Conservation (phyloP, 228 moss, liverwort and hornwort species). For the Sphagnum magellanicum region DNA sequence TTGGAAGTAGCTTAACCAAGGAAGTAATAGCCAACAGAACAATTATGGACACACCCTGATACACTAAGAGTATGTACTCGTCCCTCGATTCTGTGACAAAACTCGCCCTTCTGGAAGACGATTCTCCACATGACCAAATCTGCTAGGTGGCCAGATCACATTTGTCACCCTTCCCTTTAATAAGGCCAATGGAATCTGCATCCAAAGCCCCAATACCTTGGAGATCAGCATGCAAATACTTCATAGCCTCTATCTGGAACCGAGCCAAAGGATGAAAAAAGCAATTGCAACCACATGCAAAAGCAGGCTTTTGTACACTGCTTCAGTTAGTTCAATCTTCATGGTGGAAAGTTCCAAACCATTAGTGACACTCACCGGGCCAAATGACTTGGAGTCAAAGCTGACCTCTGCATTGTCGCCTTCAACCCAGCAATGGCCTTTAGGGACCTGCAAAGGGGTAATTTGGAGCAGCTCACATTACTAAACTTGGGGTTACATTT, state of each 20-base stretch:
- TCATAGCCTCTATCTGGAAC: too few relatives aligned
- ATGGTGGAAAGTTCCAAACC: too few relatives aligned
- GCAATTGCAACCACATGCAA: too few relatives aligned
- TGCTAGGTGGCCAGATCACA: conserved; percentile 92
- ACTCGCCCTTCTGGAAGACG: conserved; percentile 78
- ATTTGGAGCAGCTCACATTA: too few relatives aligned
- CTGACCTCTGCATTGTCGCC: conserved; percentile 88
- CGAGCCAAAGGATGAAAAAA: too few relatives aligned
- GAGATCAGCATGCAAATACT: background rate
- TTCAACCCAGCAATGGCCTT: conserved; percentile 99
- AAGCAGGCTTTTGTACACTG: too few relatives aligned
- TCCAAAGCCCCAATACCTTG: conserved; percentile 1
- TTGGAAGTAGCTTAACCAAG: background rate
- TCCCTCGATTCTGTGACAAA: conserved; percentile 47
- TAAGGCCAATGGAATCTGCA: conserved; percentile 91
- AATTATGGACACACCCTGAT: background rate
- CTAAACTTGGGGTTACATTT: too few relatives aligned
- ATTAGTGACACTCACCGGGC: conserved; percentile 57
- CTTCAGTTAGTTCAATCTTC: too few relatives aligned
- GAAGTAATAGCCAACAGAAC: background rate
- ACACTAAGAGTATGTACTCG: conserved; percentile 12
- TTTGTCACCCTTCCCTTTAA: conserved; percentile 95
- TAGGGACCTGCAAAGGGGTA: conserved; percentile 58
- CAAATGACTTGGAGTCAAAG: conserved; percentile 93
- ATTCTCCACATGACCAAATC: conserved; percentile 74